Percentiles rank a stretch among this genome's conserved stretches.
Conservation (phyloP, 768 basidiomycete genomes). For the Mycena rebaudengoi region DNA sequence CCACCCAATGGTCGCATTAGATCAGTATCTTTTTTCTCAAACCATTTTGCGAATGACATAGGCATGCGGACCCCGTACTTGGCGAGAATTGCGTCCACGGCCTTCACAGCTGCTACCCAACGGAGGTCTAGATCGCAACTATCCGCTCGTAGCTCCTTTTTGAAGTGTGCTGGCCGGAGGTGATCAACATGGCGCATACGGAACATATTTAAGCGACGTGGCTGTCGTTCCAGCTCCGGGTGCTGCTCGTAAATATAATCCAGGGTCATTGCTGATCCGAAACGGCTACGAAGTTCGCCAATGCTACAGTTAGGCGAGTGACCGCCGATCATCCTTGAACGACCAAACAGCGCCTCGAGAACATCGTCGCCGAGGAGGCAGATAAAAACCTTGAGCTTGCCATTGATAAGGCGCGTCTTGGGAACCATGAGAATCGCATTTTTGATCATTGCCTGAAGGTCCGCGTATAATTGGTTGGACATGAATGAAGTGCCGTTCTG, state of each 20-base stretch:
- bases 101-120: slow-evolving; percentile 24
- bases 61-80: background rate
- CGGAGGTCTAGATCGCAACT: slow-evolving; percentile 25
- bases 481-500: slow-evolving; percentile 34
- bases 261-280: slow-evolving; percentile 29
- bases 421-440: slow-evolving; percentile 25
- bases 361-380: slow-evolving; percentile 36
- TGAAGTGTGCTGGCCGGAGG: slow-evolving; percentile 32
- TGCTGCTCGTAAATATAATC: slow-evolving; percentile 26
- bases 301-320: slow-evolving; percentile 4
- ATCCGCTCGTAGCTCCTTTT: slow-evolving; percentile 24
- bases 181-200: slow-evolving; percentile 33
- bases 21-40: slow-evolving; percentile 20
- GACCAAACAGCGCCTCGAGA: slow-evolving; percentile 39
- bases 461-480: slow-evolving; percentile 38
- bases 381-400: slow-evolving; percentile 19
- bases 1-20: slow-evolving; percentile 35
- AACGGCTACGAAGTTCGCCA: slow-evolving; percentile 15
- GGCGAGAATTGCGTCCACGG: background rate
- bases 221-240: slow-evolving; percentile 28
- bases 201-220: slow-evolving; percentile 29
- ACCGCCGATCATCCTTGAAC: slow-evolving; percentile 19
- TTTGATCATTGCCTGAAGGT: slow-evolving; percentile 37
- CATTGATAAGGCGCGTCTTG: slow-evolving; percentile 34
- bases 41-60: background rate